These are phyloP conservation scores for Plectosphaerella sp. DNA, from an alignment of 2,329 filamentous ascomycete genomes.

Conservation along the genomic window DNA sequence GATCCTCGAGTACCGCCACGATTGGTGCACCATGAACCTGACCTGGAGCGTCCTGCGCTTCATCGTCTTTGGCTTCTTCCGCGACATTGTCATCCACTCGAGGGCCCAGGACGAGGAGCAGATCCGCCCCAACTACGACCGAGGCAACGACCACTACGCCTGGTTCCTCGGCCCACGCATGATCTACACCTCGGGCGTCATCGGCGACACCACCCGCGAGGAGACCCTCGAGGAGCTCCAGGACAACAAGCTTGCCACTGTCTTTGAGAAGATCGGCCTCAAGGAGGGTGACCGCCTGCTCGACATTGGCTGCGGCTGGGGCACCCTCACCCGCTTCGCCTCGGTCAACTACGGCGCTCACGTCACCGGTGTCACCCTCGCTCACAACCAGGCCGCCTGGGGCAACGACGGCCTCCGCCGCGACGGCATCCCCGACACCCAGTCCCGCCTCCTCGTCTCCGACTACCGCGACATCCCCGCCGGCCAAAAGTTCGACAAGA, in stretches of 20 bases:
- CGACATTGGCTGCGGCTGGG: conserved; percentile 97
- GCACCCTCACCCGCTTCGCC: conserved; percentile 89
- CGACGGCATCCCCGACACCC: conserved; percentile 75
- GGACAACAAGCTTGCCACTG: conserved; percentile 93
- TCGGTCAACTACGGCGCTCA: conserved; percentile 85
- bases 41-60: conserved; percentile 81
- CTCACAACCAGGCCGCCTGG: conserved; percentile 95
- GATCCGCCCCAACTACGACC: conserved; percentile 95
- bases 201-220: conserved; percentile 81
- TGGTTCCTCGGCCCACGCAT: conserved; percentile 98
- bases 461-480: conserved; percentile 94
- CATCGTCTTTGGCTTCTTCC: conserved; percentile 81
- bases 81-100: conserved; percentile 89
- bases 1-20: conserved; percentile 87
- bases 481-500: conserved; percentile 78
- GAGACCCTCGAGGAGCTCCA: conserved; percentile 92
- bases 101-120: conserved; percentile 96
- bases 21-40: conserved; percentile 95
- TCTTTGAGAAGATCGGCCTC: conserved; percentile 92
- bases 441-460: conserved; percentile 90
- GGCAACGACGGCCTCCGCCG: conserved; percentile 86
- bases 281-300: conserved; percentile 78
- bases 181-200: conserved; percentile 96
- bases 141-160: conserved; percentile 95
- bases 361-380: conserved; percentile 87